These are phyloP conservation scores for Clonostachys byssicola DNA, from an alignment of 2,329 filamentous ascomycete genomes.

Conservation along the genomic window DNA sequence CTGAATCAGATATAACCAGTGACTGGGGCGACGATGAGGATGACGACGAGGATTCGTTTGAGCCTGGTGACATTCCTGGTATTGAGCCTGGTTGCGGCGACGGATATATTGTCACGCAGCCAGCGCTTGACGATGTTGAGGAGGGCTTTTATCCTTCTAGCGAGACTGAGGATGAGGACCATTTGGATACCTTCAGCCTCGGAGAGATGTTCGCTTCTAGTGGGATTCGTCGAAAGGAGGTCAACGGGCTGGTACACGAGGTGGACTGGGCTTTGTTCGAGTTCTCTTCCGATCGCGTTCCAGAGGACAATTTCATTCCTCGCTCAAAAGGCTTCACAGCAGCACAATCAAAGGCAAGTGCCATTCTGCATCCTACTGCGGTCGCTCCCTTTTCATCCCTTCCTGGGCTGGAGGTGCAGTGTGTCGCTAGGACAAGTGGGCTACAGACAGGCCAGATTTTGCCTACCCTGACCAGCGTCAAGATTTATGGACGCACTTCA, in stretches of 20 bases:
- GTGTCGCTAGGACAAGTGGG: conserved; percentile 82
- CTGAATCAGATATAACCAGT: conserved; percentile 47
- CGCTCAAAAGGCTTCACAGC: conserved; percentile 8
- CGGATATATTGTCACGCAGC: conserved; percentile 82
- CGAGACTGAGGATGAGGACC: conserved; percentile 72
- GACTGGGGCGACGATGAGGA: conserved; percentile 45
- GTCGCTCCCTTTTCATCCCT: conserved; percentile 59
- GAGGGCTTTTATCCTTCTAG: conserved; percentile 76
- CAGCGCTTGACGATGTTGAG: conserved; percentile 82
- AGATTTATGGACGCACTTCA: conserved; percentile 78
- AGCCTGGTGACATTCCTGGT: conserved; percentile 74
- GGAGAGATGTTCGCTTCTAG: conserved; percentile 88
- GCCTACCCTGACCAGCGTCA: conserved; percentile 75
- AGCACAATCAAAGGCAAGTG: conserved; percentile 6
- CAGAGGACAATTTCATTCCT: conserved; percentile 68
- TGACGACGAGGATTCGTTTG: conserved; percentile 50
- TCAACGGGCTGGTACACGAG: conserved; percentile 74
- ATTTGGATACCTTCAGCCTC: conserved; percentile 75
- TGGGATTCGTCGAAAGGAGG: conserved; percentile 74
- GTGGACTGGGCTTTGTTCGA: conserved; percentile 94
- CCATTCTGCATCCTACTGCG: conserved; percentile 47
- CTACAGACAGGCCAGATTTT: conserved; percentile 76
- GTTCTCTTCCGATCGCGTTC: conserved; percentile 67
- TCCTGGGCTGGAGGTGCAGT: conserved; percentile 77
- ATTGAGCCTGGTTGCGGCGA: conserved; percentile 71